Evolutionary conservation across 805 yeast species (phyloP).

Genomic region (Isabelozyma gotoi): DNA sequence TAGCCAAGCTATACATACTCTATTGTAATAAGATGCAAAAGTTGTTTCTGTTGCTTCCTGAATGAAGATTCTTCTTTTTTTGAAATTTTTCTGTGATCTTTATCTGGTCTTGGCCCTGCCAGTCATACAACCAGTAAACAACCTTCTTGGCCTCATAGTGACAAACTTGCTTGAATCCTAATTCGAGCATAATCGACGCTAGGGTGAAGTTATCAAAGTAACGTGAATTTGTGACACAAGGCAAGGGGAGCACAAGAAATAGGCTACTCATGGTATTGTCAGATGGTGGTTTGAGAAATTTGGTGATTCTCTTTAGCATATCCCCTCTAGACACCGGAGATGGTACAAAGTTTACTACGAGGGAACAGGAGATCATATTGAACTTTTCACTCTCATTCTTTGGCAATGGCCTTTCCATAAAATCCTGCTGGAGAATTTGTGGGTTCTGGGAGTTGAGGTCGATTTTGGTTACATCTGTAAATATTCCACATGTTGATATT

Average conservation of each 20-base stretch:
- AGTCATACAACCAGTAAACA: slow-evolving; percentile 66
- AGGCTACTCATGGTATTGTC: slow-evolving; percentile 34
- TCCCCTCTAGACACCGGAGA: slow-evolving; percentile 67
- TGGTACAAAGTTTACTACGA: slow-evolving; percentile 89
- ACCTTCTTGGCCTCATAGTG: slow-evolving; percentile 67
- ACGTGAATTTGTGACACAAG: slow-evolving; percentile 82
- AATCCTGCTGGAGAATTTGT: slow-evolving; percentile 73
- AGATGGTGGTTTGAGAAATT: slow-evolving; percentile 49
- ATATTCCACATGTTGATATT: slow-evolving; percentile 59
- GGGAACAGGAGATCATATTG: slow-evolving; percentile 73
- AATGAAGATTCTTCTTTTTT: slow-evolving; percentile 49
- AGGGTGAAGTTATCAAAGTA: slow-evolving; percentile 55
- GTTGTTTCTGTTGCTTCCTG: slow-evolving; percentile 66
- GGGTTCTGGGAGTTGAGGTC: slow-evolving; percentile 83
- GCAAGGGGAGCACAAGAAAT: slow-evolving; percentile 84
- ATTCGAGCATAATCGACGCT: slow-evolving; percentile 44
- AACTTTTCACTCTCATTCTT: slow-evolving; percentile 44
- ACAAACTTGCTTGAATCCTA: slow-evolving; percentile 57
- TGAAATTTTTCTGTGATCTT: slow-evolving; percentile 13
- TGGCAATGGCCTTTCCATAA: slow-evolving; percentile 75
- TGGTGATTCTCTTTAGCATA: slow-evolving; percentile 64
- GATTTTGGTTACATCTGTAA: slow-evolving; percentile 56
- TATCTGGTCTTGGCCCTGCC: slow-evolving; percentile 31
- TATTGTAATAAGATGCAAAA: slow-evolving; percentile 32
- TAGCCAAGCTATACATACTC: background rate